Percentiles rank a stretch among this genome's conserved stretches.
phyloP scores from a whole-genome alignment of 2,329 filamentous ascomycete species.

The Trichophyton simii region DNA sequence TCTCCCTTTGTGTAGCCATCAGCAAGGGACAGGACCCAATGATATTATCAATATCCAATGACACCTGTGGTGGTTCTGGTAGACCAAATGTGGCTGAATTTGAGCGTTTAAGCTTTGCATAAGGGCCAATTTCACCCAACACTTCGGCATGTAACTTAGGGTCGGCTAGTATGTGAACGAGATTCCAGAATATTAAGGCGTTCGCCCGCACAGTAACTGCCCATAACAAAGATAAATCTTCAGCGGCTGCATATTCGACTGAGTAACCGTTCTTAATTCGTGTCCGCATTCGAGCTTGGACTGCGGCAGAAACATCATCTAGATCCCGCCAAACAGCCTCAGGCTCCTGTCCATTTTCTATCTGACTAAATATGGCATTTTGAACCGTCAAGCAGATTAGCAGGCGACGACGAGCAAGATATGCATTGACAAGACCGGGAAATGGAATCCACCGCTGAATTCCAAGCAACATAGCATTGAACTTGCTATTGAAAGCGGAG shows the following conservation, averaged over 20 bases:
- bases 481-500: conserved; percentile 43
- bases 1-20: conserved; percentile 36
- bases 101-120: conserved; percentile 28
- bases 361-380: conserved; percentile 32
- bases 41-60: conserved; percentile 30
- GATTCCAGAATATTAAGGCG: conserved; percentile 41
- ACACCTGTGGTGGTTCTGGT: conserved; percentile 32
- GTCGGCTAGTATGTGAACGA: conserved; percentile 36
- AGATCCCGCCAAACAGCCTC: conserved; percentile 36
- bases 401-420: conserved; percentile 35
- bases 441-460: conserved; percentile 45
- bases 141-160: conserved; percentile 31
- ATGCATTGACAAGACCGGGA: conserved; percentile 38
- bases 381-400: conserved; percentile 30
- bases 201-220: conserved; percentile 43
- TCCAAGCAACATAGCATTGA: conserved; percentile 43
- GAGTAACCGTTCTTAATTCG: conserved; percentile 30
- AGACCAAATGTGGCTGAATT: conserved; percentile 31
- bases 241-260: conserved; percentile 26
- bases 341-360: conserved; percentile 32
- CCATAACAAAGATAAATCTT: conserved; percentile 43
- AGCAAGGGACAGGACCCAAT: conserved; percentile 35
- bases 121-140: conserved; percentile 35
- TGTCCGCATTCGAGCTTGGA: conserved; percentile 31
- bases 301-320: conserved; percentile 36